Evolutionary conservation across 225 moss, liverwort and hornwort species (phyloP).

Genomic region (Pseudisothecium myosuroides): DNA sequence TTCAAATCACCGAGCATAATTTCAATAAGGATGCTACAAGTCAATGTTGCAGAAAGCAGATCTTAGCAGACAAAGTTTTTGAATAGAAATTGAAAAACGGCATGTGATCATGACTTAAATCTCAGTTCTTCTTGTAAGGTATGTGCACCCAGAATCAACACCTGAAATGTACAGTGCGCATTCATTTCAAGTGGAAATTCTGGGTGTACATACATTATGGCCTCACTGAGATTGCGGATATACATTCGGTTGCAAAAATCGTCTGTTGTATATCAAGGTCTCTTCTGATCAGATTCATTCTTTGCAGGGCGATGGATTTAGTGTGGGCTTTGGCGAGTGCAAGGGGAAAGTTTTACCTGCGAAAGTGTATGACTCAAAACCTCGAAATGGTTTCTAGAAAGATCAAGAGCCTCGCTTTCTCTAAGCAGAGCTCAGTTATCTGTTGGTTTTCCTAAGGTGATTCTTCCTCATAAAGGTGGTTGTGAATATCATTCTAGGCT

Average conservation of each 20-base stretch:
- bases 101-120: neutral
- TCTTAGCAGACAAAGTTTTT: neutral
- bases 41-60: neutral
- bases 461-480: neutral
- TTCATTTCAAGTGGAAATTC: neutral
- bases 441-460: neutral
- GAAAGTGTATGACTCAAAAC: neutral
- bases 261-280: neutral
- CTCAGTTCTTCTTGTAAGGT: neutral
- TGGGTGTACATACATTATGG: neutral
- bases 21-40: neutral
- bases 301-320: conserved; percentile 67
- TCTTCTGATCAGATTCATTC: neutral
- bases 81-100: neutral
- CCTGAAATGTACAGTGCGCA: neutral
- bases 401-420: neutral
- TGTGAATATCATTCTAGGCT: neutral
- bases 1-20: neutral
- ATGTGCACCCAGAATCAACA: neutral
- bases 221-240: neutral
- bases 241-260: neutral
- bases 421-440: neutral
- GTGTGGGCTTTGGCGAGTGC: conserved; percentile 77
- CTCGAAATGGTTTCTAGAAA: neutral
- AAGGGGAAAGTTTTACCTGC: conserved; percentile 52